These are phyloP conservation scores for Diaporthe sp. DNA, from an alignment of 2,329 filamentous ascomycete genomes.

Conservation along the genomic window DNA sequence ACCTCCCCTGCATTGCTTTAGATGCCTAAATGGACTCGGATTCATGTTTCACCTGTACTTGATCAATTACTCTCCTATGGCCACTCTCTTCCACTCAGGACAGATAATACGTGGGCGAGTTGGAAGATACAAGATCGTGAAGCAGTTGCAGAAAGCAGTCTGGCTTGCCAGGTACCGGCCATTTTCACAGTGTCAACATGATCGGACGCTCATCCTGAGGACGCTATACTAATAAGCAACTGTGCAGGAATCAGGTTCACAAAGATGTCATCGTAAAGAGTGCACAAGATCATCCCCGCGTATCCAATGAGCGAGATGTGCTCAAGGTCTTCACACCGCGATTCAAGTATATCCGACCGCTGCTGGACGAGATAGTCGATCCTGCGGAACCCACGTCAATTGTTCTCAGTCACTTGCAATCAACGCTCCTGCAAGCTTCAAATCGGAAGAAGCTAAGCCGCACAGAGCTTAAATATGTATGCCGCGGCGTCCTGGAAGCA, in stretches of 20 bases:
- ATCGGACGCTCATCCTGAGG: background rate
- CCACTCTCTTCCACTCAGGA: background rate
- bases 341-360: background rate
- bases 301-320: slow-evolving; percentile 6
- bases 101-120: background rate
- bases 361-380: slow-evolving; percentile 10
- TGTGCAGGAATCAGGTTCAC: background rate
- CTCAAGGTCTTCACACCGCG: slow-evolving; percentile 4
- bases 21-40: too few relatives aligned
- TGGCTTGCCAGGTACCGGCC: background rate
- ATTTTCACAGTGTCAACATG: background rate
- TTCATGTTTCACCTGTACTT: too few relatives aligned
- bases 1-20: too few relatives aligned
- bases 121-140: background rate
- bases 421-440: background rate
- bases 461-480: background rate
- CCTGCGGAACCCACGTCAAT: slow-evolving; percentile 2
- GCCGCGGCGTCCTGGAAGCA: background rate
- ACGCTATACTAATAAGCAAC: background rate
- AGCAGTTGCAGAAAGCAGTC: background rate
- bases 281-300: background rate
- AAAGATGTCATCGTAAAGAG: background rate
- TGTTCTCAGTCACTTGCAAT: background rate
- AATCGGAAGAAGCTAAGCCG: background rate
- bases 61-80: too few relatives aligned